A percentile compares a stretch with the other conserved stretches of the same genome.
Conservation (phyloP, 345 rosid species). For the Populus ilicifolia region DNA sequence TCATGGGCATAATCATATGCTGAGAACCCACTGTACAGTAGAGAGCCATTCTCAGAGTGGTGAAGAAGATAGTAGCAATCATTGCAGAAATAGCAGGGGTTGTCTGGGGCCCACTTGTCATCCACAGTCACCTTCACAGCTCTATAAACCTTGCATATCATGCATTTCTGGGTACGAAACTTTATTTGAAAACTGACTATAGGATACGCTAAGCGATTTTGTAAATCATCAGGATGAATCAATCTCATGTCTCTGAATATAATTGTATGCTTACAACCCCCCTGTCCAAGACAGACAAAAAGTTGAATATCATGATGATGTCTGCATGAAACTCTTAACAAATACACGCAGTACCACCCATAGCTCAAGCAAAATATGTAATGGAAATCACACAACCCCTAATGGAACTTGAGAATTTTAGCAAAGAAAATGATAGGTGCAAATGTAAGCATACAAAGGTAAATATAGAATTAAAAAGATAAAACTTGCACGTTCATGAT, state of each 20-base stretch:
- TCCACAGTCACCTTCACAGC: constrained; percentile 57
- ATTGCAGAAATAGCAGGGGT: constrained; percentile 75
- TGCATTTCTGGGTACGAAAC: constrained; percentile 52
- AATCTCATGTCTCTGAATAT: constrained; percentile 82
- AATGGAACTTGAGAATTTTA: background rate
- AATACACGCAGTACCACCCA: background rate
- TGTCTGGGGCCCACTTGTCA: constrained; percentile 66
- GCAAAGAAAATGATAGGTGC: background rate
- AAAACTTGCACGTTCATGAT: background rate
- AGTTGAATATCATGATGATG: background rate
- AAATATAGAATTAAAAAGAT: background rate
- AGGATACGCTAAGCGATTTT: constrained; percentile 66
- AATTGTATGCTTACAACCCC: constrained; percentile 80
- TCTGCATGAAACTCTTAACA: background rate
- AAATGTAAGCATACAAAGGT: background rate
- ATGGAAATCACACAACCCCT: background rate
- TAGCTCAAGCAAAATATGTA: background rate
- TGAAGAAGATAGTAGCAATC: constrained; percentile 65
- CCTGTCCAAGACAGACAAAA: constrained; percentile 37
- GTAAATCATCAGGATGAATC: constrained; percentile 68
- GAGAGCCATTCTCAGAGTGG: constrained; percentile 35
- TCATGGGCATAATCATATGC: constrained; percentile 47
- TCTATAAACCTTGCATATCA: constrained; percentile 54
- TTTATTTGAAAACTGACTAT: constrained; percentile 45
- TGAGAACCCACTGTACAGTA: constrained; percentile 38